These are phyloP conservation scores for Epichloe sp. DNA, from an alignment of 2,329 filamentous ascomycete genomes.

Conservation along the genomic window DNA sequence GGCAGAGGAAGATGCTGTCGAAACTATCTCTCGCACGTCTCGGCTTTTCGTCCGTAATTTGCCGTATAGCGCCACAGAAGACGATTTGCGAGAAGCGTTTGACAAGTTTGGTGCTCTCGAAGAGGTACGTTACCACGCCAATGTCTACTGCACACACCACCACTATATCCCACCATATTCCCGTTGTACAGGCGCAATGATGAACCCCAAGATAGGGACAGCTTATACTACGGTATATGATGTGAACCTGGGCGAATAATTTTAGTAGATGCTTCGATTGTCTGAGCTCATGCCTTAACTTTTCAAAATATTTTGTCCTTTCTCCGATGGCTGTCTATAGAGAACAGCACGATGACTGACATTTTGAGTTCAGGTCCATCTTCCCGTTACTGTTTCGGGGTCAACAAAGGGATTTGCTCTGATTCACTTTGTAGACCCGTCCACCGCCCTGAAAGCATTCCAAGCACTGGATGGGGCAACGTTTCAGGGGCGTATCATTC, in stretches of 20 bases:
- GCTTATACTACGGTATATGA: conserved; percentile 89
- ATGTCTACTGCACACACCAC: background rate
- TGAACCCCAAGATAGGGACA: conserved; percentile 99
- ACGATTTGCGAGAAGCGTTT: conserved; percentile 64
- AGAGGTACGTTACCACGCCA: conserved; percentile 56
- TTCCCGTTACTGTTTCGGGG: conserved; percentile 62
- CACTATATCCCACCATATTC: background rate
- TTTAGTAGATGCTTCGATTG: conserved; percentile 99
- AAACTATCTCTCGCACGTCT: conserved; percentile 56
- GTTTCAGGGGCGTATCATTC: conserved; percentile 85
- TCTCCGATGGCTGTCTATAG: background rate
- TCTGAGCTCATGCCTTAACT: conserved; percentile 43
- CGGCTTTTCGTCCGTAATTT: conserved; percentile 85
- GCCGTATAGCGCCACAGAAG: conserved; percentile 64
- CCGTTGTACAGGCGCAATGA: conserved; percentile 45
- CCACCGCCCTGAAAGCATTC: conserved; percentile 67
- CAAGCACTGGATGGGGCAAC: conserved; percentile 67
- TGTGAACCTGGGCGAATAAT: conserved; percentile 82
- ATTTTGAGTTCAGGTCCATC: conserved; percentile 54
- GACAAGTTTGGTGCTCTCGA: conserved; percentile 59
- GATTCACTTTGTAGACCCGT: conserved; percentile 61
- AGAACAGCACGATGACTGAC: conserved; percentile 14
- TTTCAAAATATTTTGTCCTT: background rate
- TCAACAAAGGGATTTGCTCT: conserved; percentile 84
- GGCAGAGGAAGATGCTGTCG: conserved; percentile 23